Evolutionary conservation across 371 early-diverging fungal genomes (phyloP), one percentile per base, ranked within the genome.

Genomic region (Batkoa obscura): DNA sequence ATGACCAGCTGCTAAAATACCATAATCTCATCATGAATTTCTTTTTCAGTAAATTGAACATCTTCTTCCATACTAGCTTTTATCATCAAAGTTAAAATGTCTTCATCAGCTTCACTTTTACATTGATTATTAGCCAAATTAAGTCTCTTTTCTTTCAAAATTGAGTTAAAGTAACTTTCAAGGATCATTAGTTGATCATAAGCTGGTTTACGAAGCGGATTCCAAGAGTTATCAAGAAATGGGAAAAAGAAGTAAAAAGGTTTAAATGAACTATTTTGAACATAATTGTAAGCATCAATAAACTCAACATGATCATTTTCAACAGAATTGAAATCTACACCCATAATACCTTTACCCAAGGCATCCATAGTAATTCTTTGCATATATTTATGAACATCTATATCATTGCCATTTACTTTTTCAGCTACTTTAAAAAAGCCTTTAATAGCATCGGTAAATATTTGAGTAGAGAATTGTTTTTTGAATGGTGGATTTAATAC

Each of bases 401-500:
- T 62, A 61, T 60, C 60, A 38, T 64, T 35, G 1, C 35, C 47
- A 2, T 47, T 62, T 23, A 4, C 31, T 10, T 38, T 15, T 12
- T 54, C 54, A 33, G 42, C 10, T 31, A 54, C 23, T 43, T 38
- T 38, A 9, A n/a, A 32, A 5, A 56, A 46, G 3, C 35, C 34
- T 9, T 32, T 6, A 17, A 42, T 35, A 2, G 33, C 43, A 3
- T 30, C 31, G 2, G 10, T 42, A 17, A 59, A 59, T 1, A 47
- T 38, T n/a, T 54, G 35, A 35, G 50, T 35, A 0, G 10, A 31
- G n/a, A 34, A 55, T n/a, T 48, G 55, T 39, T 56, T 33, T 56
- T 66, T 66, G 31, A 55, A 55, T 4, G 46, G 32, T 3, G 55
- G 47, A 32, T 68, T 73, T 6, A 64, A 64, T 31, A 65, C 55